Evolutionary conservation across 23 red algal genomes (phyloP).

Genomic region (Porphyridium purpureum): DNA sequence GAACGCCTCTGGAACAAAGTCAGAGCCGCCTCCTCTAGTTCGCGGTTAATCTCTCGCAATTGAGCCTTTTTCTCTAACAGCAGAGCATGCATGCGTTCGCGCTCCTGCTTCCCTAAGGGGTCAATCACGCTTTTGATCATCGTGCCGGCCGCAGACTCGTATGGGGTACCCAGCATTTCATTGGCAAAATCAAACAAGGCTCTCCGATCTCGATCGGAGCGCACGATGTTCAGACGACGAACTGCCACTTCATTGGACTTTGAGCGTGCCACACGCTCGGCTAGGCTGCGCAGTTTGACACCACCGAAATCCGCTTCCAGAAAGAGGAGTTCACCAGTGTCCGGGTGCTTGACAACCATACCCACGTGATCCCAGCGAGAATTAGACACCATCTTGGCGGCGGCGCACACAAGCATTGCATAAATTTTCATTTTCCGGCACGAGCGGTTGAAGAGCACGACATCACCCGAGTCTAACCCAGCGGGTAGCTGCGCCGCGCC

Average conservation of each 20-base stretch:
- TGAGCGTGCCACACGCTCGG: constrained; percentile 58
- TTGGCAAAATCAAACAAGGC: constrained; percentile 55
- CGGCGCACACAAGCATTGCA: constrained; percentile 62
- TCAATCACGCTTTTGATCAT: constrained; percentile 58
- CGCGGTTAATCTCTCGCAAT: constrained; percentile 55
- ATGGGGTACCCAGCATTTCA: constrained; percentile 70
- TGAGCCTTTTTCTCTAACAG: constrained; percentile 64
- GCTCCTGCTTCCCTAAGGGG: constrained; percentile 82
- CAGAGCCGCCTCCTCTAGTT: constrained; percentile 61
- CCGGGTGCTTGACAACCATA: constrained; percentile 57
- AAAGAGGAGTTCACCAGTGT: constrained; percentile 43
- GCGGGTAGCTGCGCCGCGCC: constrained; percentile 24
- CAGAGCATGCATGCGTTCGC: constrained; percentile 76
- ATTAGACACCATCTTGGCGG: constrained; percentile 75
- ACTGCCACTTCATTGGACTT: constrained; percentile 89
- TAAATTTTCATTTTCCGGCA: constrained; percentile 69
- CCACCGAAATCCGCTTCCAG: constrained; percentile 90
- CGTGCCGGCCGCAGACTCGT: constrained; percentile 54
- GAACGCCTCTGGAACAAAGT: constrained; percentile 63
- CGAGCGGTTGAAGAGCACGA: constrained; percentile 94
- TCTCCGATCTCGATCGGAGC: constrained; percentile 43
- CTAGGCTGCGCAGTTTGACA: constrained; percentile 71
- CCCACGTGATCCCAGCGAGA: constrained; percentile 95
- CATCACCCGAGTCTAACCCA: constrained; percentile 85
- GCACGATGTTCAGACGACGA: constrained; percentile 63